These are phyloP conservation scores for Solanum ahanhuiri DNA, from an alignment of 257 asterid species.

Conservation along the genomic window DNA sequence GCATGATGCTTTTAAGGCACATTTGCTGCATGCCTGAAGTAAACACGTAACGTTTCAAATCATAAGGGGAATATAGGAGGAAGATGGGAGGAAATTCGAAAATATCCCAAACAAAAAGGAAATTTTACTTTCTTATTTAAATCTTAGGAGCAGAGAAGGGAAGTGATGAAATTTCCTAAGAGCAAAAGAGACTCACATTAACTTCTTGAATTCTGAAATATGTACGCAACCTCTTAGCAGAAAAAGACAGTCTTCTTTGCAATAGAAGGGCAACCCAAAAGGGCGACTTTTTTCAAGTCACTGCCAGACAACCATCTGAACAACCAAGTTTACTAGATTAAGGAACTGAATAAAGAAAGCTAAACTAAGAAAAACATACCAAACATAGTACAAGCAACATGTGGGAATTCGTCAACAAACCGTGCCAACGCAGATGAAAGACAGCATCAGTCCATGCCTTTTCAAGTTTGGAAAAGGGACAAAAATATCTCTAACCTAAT, in stretches of 20 bases:
- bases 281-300: constrained; percentile 63
- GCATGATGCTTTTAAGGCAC: constrained; percentile 50
- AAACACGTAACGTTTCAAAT: background rate
- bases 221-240: constrained; percentile 57
- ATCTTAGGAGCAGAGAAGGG: background rate
- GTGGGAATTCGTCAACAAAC: background rate
- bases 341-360: background rate
- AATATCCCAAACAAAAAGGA: background rate
- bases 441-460: background rate
- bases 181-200: constrained; percentile 25
- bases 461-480: background rate
- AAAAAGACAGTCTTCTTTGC: constrained; percentile 21
- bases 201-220: constrained; percentile 58
- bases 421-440: background rate
- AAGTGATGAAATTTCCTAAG: background rate
- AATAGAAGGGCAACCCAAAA: constrained; percentile 71
- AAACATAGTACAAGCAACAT: background rate
- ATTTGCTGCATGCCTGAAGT: constrained; percentile 62
- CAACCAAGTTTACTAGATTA: constrained; percentile 13
- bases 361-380: background rate
- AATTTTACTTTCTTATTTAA: background rate
- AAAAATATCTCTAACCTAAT: background rate
- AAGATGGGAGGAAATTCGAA: background rate
- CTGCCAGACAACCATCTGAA: constrained; percentile 83
- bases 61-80: background rate